phyloP scores from a whole-genome alignment of 129 eudicot species.

The Centrapalus pauciflorus region DNA sequence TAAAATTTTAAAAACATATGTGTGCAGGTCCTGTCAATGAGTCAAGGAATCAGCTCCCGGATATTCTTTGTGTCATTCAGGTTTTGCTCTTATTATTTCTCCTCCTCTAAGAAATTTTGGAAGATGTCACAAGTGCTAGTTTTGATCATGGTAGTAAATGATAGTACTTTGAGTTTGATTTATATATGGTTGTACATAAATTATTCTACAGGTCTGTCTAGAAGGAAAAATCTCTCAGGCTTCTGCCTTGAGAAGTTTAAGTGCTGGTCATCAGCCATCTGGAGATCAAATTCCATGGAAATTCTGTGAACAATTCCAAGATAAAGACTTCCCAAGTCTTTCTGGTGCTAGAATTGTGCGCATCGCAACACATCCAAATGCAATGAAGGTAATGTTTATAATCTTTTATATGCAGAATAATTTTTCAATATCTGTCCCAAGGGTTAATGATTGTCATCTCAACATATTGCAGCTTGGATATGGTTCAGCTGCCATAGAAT shows the following conservation, averaged over 20 bases:
- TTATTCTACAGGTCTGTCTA: constrained; percentile 55
- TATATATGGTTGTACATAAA: not conserved
- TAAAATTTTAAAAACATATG: not conserved
- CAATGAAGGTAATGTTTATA: constrained; percentile 60
- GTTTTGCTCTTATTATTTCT: constrained; percentile 34
- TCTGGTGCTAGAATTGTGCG: constrained; percentile 98
- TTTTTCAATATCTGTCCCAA: not conserved
- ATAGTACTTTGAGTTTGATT: not conserved
- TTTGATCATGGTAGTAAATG: not conserved
- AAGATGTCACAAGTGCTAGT: not conserved
- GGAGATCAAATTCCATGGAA: constrained; percentile 99
- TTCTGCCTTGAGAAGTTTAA: constrained; percentile 71
- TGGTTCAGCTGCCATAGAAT: constrained; percentile 87
- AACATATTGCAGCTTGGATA: constrained; percentile 73
- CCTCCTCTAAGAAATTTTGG: not conserved
- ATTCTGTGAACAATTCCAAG: constrained; percentile 71
- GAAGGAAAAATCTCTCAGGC: constrained; percentile 83
- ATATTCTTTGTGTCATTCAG: constrained; percentile 95
- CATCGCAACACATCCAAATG: constrained; percentile 97
- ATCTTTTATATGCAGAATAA: not conserved
- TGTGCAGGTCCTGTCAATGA: constrained; percentile 91
- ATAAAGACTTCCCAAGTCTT: constrained; percentile 88
- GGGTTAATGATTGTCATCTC: constrained; percentile 7
- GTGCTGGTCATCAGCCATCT: constrained; percentile 69
- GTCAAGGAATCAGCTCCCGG: constrained; percentile 86